These are phyloP conservation scores for Tricholoma matsutake DNA, from an alignment of 768 basidiomycete species.

Conservation along the genomic window DNA sequence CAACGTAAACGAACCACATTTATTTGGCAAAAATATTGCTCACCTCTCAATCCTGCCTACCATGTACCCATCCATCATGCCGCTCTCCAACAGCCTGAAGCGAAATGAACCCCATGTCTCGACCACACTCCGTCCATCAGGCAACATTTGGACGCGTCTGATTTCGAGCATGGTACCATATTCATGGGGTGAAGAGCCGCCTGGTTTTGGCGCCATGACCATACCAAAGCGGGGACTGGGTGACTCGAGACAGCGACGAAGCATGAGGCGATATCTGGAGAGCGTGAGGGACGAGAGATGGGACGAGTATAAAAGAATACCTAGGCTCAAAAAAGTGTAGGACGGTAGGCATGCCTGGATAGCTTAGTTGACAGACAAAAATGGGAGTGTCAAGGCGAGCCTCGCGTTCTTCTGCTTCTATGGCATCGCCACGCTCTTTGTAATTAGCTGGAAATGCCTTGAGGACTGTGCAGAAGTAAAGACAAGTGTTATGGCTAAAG, in stretches of 20 bases:
- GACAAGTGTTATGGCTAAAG: constrained; percentile 2
- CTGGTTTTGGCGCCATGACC: constrained; percentile 66
- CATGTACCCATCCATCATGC: constrained; percentile 85
- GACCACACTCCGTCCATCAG: constrained; percentile 86
- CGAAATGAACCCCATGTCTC: constrained; percentile 64
- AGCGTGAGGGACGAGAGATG: neutral
- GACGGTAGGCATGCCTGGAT: constrained; percentile 87
- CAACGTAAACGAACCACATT: neutral
- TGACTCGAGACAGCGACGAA: constrained; percentile 87
- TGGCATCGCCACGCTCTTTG: constrained; percentile 54
- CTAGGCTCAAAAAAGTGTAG: constrained; percentile 94
- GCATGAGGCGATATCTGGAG: constrained; percentile 85
- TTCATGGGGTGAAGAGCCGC: constrained; percentile 42
- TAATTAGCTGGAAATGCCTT: constrained; percentile 66
- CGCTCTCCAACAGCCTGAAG: constrained; percentile 84
- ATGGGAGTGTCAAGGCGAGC: constrained; percentile 84
- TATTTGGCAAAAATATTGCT: constrained; percentile 6
- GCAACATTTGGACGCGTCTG: constrained; percentile 77
- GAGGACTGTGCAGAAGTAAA: constrained; percentile 45
- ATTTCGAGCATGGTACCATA: constrained; percentile 97
- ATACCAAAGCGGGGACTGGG: constrained; percentile 85
- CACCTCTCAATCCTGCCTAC: constrained; percentile 75
- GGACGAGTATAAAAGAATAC: constrained; percentile 23
- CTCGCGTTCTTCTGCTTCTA: constrained; percentile 75
- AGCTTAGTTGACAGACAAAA: constrained; percentile 85